Evolutionary conservation across 1,284 basidiomycete genomes (phyloP).

Genomic region (Trichosporon sp.): DNA sequence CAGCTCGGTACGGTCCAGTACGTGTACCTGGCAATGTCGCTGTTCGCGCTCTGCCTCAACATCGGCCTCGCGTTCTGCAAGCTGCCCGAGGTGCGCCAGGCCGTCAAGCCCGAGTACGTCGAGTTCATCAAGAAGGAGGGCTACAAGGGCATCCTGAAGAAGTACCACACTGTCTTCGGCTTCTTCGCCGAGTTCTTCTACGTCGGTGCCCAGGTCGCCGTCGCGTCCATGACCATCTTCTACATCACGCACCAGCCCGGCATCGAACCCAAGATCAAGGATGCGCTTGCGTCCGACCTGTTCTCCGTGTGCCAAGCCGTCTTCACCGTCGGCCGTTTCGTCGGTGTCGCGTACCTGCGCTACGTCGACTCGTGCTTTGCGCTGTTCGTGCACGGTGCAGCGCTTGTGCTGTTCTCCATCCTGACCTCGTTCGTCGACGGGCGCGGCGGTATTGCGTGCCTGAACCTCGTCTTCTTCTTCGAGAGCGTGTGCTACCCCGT

Average conservation of each 20-base stretch:
- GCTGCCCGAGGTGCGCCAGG: conserved; percentile 35
- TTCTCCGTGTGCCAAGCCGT: conserved; percentile 36
- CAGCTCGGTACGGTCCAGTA: conserved; percentile 34
- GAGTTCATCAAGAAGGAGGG: conserved; percentile 20
- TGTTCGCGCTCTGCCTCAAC: conserved; percentile 30
- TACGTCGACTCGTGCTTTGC: conserved; percentile 36
- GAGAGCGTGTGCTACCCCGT: conserved; percentile 36
- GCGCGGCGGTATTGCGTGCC: conserved; percentile 33
- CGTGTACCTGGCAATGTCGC: conserved; percentile 36
- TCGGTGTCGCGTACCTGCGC: conserved; percentile 32
- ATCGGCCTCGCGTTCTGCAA: conserved; percentile 28
- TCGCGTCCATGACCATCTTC: conserved; percentile 35
- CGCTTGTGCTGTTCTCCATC: conserved; percentile 32
- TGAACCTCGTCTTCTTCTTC: conserved; percentile 38
- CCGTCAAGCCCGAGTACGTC: conserved; percentile 23
- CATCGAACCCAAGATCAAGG: conserved; percentile 18
- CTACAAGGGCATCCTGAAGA: conserved; percentile 31
- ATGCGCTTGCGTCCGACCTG: conserved; percentile 30
- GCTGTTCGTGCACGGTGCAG: conserved; percentile 29
- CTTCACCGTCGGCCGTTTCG: conserved; percentile 40
- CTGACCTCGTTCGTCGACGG: conserved; percentile 27
- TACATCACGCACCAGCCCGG: conserved; percentile 31
- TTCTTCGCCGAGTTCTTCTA: conserved; percentile 30
- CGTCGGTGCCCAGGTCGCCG: conserved; percentile 33
- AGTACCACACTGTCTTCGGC: conserved; percentile 31